These are phyloP conservation scores for Fusarium acutatum DNA, from an alignment of 2,329 filamentous ascomycete species.

Conservation along the genomic window DNA sequence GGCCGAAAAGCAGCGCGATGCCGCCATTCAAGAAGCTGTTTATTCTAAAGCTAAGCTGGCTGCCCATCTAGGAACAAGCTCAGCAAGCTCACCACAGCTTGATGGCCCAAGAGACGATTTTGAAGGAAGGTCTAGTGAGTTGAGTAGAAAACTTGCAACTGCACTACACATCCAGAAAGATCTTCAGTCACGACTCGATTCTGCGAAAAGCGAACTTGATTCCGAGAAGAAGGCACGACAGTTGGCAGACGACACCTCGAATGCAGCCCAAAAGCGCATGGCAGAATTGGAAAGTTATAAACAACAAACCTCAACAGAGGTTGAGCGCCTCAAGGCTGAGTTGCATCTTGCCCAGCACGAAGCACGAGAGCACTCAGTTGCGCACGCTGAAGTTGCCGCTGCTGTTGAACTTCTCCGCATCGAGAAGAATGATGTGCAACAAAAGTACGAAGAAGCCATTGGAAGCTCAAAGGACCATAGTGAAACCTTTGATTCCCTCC, in stretches of 20 bases:
- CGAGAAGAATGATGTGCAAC: conserved; percentile 83
- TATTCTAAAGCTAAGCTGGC: conserved; percentile 95
- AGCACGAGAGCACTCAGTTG: conserved; percentile 82
- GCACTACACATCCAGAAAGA: conserved; percentile 82
- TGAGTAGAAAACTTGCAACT: conserved; percentile 83
- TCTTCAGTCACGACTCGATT: conserved; percentile 79
- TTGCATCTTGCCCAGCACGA: conserved; percentile 81
- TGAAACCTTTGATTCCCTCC: conserved; percentile 76
- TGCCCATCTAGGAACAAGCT: conserved; percentile 74
- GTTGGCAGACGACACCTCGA: conserved; percentile 86
- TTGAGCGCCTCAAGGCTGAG: conserved; percentile 86
- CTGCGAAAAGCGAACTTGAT: conserved; percentile 74
- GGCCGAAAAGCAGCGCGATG: conserved; percentile 92
- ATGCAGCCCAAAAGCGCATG: conserved; percentile 83
- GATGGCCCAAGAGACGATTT: conserved; percentile 71
- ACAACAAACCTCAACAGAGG: conserved; percentile 83
- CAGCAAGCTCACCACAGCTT: conserved; percentile 66
- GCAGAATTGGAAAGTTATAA: conserved; percentile 84
- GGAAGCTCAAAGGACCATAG: conserved; percentile 75
- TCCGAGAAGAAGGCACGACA: conserved; percentile 83
- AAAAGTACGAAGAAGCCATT: conserved; percentile 72
- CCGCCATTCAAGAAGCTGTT: conserved; percentile 91
- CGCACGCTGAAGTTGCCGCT: conserved; percentile 78
- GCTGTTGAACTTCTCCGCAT: conserved; percentile 78
- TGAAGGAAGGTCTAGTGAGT: conserved; percentile 65